These are phyloP conservation scores for Neodidymelliopsis sp. DNA, from an alignment of 2,329 filamentous ascomycete genomes.

Conservation along the genomic window DNA sequence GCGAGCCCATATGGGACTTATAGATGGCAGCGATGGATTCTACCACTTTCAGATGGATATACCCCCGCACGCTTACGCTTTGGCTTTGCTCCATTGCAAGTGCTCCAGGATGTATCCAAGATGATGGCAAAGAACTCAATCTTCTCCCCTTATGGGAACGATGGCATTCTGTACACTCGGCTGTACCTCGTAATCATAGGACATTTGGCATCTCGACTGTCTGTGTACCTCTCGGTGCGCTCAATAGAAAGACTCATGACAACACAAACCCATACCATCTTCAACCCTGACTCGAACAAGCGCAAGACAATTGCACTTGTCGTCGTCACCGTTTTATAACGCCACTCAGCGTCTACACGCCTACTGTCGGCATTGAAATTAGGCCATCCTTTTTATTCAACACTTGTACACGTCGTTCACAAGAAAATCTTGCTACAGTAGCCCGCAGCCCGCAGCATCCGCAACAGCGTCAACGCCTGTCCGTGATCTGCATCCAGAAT, in stretches of 20 bases:
- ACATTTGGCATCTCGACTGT: slow-evolving; percentile 8
- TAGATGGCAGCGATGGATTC: slow-evolving; percentile 17
- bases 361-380: slow-evolving; percentile 9
- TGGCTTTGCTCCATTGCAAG: slow-evolving; percentile 8
- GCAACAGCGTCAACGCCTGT: not conserved
- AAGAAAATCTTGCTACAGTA: no score
- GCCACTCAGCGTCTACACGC: slow-evolving; percentile 1
- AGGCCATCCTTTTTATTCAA: no score
- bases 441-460: not conserved
- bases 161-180: slow-evolving; percentile 16
- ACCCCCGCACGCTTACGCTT: slow-evolving; percentile 9
- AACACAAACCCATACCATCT: not conserved
- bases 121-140: slow-evolving; percentile 3
- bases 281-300: not conserved
- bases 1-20: slow-evolving; percentile 13
- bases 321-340: no score
- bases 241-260: slow-evolving; percentile 21
- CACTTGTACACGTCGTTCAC: no score
- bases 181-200: slow-evolving; percentile 18
- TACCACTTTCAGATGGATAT: slow-evolving; percentile 11
- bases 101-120: slow-evolving; percentile 4
- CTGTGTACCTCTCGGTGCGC: slow-evolving; percentile 18
- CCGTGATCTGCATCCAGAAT: slow-evolving; percentile 5
- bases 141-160: slow-evolving; percentile 3
- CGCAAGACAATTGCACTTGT: not conserved